Conservation (phyloP, 352 stramenopile genomes). For the Pythium chondricola region DNA sequence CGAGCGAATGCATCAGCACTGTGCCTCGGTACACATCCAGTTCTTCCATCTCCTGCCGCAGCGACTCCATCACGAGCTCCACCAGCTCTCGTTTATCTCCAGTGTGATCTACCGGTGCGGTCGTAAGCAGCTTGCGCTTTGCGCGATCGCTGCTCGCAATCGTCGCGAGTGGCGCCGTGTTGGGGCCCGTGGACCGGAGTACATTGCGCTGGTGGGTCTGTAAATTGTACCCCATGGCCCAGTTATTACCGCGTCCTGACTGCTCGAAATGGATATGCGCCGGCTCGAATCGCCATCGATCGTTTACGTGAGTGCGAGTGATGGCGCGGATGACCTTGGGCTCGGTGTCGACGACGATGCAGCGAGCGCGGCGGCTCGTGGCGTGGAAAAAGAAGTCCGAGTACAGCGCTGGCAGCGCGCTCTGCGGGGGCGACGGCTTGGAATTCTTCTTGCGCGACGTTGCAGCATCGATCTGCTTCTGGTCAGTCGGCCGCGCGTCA, state of each 20-base stretch:
- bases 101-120: slow-evolving; percentile 2
- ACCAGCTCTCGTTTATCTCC: slow-evolving; percentile 43
- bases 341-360: slow-evolving; percentile 76
- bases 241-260: slow-evolving; percentile 82
- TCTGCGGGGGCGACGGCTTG: not conserved
- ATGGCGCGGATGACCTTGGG: slow-evolving; percentile 61
- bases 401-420: slow-evolving; percentile 14
- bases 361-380: slow-evolving; percentile 35
- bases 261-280: slow-evolving; percentile 56
- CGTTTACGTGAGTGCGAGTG: slow-evolving; percentile 1
- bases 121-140: slow-evolving; percentile 2
- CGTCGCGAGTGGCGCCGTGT: not conserved
- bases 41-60: slow-evolving; percentile 63
- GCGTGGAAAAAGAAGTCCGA: slow-evolving; percentile 43
- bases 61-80: slow-evolving; percentile 65
- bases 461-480: not conserved
- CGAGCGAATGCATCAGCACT: slow-evolving; percentile 75
- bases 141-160: not conserved
- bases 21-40: slow-evolving; percentile 66
- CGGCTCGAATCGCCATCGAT: slow-evolving; percentile 21
- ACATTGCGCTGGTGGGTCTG: slow-evolving; percentile 31
- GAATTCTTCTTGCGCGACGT: not conserved
- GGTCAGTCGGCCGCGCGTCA: not conserved
- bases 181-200: slow-evolving; percentile 16
- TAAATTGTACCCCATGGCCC: slow-evolving; percentile 84